Evolutionary conservation across 2,329 filamentous ascomycete genomes (phyloP).

Genomic region (Lojkania enalia): DNA sequence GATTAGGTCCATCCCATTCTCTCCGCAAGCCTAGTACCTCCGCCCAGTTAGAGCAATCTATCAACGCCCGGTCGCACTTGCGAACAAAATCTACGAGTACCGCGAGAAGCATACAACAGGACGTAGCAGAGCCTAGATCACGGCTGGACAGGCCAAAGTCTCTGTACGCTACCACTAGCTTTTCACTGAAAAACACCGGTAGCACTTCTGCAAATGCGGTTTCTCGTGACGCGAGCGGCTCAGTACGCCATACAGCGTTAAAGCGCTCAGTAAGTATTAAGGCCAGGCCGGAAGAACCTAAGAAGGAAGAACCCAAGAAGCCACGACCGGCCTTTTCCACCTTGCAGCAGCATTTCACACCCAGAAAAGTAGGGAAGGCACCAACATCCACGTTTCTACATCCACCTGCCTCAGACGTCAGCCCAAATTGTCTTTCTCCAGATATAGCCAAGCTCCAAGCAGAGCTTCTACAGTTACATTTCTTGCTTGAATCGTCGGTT

Average conservation of each 20-base stretch:
- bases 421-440: conserved; percentile 24
- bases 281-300: conserved; percentile 22
- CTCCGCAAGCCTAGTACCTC: conserved; percentile 30
- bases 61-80: conserved; percentile 20
- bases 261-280: conserved; percentile 32
- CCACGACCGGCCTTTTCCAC: conserved; percentile 42
- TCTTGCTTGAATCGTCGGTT: conserved; percentile 36
- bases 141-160: conserved; percentile 31
- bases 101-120: conserved; percentile 17
- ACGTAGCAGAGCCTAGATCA: conserved; percentile 16
- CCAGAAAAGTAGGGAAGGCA: conserved; percentile 41
- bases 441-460: conserved; percentile 41
- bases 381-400: conserved; percentile 41
- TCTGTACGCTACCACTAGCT: conserved; percentile 20
- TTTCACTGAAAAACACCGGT: conserved; percentile 5
- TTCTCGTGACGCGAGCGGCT: conserved; percentile 16
- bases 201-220: conserved; percentile 15
- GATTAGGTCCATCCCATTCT: conserved; percentile 33
- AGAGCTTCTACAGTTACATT: conserved; percentile 44
- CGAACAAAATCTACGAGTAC: conserved; percentile 34
- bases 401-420: conserved; percentile 26
- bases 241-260: conserved; percentile 28
- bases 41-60: conserved; percentile 19
- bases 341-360: conserved; percentile 46
- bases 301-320: conserved; percentile 29